Evolutionary conservation across 2,329 filamentous ascomycete species (phyloP), one percentile per base, ranked within the genome.

Genomic region (Phialocephala subalpina): DNA sequence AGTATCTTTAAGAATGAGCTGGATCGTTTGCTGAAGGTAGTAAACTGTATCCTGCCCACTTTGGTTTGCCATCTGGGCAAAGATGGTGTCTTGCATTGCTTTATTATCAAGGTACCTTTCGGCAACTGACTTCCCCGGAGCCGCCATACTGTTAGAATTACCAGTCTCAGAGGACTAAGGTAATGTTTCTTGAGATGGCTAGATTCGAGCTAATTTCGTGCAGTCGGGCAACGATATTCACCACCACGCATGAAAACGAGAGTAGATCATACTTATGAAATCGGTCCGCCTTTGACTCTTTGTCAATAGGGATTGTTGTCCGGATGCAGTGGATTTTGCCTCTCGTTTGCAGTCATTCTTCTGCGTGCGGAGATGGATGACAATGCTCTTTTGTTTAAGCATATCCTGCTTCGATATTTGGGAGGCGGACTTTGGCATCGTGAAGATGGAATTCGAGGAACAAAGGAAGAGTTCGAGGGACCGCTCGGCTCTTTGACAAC

Each of bases 191-290:
- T 49, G 40, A 20, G 45, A 49, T 49, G 22, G 45, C 45, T 49
- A 12, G n/a, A 49, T 20, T 27, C n/a, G 20, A 49, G 22, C 45
- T 49, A 12, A 49, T 5, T 49, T 49, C 45, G 20, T 22, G n/a
- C 25, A 25, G 45, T 49, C 8, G 8, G 45, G 45, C 25, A 49
- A 49, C 45, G 45, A 49, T 27, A 7, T 22, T 6, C n/a, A 25
- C 45, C 7, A 49, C 7, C 20, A 9, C 20, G 25, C 6, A 22
- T 49, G 45, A 49, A 49, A 49, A 33, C 52, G 27, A 56, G 52
- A 33, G n/a, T 11, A 35, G 25, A 33, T 33, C 27, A 20, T 56
- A 56, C 33, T 56, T 56, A 56, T 56, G 52, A 36, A n/a, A 9
- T 35, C 27, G 25, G 27, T 9, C 35, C 6, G 29, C 9, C 29